These are phyloP conservation scores for Sugiyamaella smithiae DNA, from an alignment of 805 yeast species.

Conservation along the genomic window DNA sequence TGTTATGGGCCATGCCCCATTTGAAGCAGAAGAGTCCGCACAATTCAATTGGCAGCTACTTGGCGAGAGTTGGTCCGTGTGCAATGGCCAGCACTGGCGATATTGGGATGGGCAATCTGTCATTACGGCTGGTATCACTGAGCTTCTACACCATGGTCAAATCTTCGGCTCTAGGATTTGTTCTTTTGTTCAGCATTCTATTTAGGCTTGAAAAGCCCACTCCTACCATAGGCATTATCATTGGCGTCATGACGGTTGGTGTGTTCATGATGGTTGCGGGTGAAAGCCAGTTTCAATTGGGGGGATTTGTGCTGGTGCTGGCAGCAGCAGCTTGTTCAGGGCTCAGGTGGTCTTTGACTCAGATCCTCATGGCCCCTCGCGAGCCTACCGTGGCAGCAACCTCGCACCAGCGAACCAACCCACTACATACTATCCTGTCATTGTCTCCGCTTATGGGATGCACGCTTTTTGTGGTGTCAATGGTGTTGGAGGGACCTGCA, in stretches of 20 bases:
- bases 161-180: slow-evolving; percentile 84
- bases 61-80: slow-evolving; percentile 70
- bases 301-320: slow-evolving; percentile 75
- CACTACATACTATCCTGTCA: slow-evolving; percentile 79
- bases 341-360: slow-evolving; percentile 93
- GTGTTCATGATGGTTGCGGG: slow-evolving; percentile 80
- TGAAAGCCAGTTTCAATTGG: slow-evolving; percentile 34
- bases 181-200: slow-evolving; percentile 78
- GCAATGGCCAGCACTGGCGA: slow-evolving; percentile 88
- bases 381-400: not conserved
- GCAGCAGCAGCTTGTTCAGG: slow-evolving; percentile 82
- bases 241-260: slow-evolving; percentile 74
- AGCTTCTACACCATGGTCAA: slow-evolving; percentile 91
- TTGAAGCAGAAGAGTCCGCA: slow-evolving; percentile 21
- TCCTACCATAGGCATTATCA: slow-evolving; percentile 64
- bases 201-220: slow-evolving; percentile 75
- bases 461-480: slow-evolving; percentile 59
- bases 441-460: slow-evolving; percentile 81
- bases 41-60: slow-evolving; percentile 26
- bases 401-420: slow-evolving; percentile 41
- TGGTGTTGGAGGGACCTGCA: slow-evolving; percentile 64
- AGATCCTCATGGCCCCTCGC: slow-evolving; percentile 51
- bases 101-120: slow-evolving; percentile 86
- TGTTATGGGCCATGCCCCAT: slow-evolving; percentile 10
- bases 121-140: slow-evolving; percentile 74